A percentile compares a stretch with the other conserved stretches of the same genome.
phyloP scores from a whole-genome alignment of 2,329 filamentous ascomycete species.

The Lecanosticta acicola region DNA sequence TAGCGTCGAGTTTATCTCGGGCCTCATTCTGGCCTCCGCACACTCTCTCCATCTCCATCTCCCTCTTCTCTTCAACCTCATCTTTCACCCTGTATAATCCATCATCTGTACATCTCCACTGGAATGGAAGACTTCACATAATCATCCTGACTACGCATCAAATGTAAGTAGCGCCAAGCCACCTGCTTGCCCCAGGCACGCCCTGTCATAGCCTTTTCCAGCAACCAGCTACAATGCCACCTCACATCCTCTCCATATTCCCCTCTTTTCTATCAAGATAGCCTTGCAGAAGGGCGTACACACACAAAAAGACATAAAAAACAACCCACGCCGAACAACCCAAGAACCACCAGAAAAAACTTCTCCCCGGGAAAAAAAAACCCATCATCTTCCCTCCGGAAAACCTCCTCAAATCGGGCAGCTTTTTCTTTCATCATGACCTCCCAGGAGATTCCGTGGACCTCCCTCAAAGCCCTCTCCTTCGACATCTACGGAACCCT shows the following conservation, averaged over 20 bases:
- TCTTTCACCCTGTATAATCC: too few relatives aligned
- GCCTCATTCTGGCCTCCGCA: background rate
- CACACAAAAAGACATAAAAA: background rate
- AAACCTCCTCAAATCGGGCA: background rate
- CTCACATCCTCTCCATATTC: background rate
- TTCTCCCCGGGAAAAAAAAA: too few relatives aligned
- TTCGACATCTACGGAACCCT: slow-evolving; percentile 79
- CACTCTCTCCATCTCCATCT: background rate
- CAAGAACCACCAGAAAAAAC: background rate
- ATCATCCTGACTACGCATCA: background rate
- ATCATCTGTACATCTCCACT: too few relatives aligned
- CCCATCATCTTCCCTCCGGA: background rate
- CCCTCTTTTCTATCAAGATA: background rate
- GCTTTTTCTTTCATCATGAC: slow-evolving; percentile 15
- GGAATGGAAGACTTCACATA: background rate
- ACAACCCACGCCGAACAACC: background rate
- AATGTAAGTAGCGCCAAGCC: background rate
- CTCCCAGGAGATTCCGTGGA: slow-evolving; percentile 26
- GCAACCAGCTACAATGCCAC: background rate
- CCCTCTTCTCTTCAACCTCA: too few relatives aligned
- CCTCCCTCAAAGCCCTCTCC: slow-evolving; percentile 47
- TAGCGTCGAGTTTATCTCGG: background rate
- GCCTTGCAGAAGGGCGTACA: background rate
- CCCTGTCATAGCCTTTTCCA: background rate
- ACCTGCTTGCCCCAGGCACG: background rate